Base-by-base conservation (phyloP, 495 filamentous ascomycete genomes). In the Aspergillus sparsus region DNA sequence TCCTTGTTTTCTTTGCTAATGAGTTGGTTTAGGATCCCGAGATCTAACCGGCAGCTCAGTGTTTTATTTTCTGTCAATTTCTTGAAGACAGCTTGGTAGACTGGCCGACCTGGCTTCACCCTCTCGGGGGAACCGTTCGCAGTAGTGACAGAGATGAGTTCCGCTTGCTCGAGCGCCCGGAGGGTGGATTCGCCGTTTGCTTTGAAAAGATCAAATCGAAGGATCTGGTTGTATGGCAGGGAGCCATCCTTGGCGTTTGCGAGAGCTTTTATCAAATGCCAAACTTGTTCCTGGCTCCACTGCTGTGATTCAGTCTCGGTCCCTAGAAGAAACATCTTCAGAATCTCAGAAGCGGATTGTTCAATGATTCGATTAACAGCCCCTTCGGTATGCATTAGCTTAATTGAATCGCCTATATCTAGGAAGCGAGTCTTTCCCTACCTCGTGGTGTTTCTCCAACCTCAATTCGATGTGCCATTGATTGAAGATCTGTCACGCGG, bases 351-450 rank as follows among this genome's bases (percentile, higher is more conserved):
- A 9, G 91, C 87, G 8, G 87, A 87, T 62, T 96, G 91, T 36
- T 91, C 86, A 44, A 94, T 89, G 55, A 98, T 98, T 62, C 96
- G 91, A 35, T 83, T 76, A 12, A 97, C 88, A n/a, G 94, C 94
- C 63, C 87, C 83, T 82, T 36, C 60, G n/a, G 16, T 3, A 57
- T 8, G 18, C 5, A 58, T 74, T 37, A 77, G 68, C 56, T 37
- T 31, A 34, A 18, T 18, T 32, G 36, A 13, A 8, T 27, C 21
- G 21, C 21, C 21, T 27, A 27, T 27, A 15, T 9, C 55, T 27
- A 54, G 3, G 27, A 27, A 33, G 32, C 16, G 3, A 33, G 13
- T 12, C 31, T 3, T 46, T 35, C 71, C 73, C 21, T 68, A 79
- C 81, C 82, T 67, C 80, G 81, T 1, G 94, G 94, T 0, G 81